Evolutionary conservation across 83 land plant species (phyloP), one percentile per base, ranked within the genome.

Genomic region (Picea mariana): DNA sequence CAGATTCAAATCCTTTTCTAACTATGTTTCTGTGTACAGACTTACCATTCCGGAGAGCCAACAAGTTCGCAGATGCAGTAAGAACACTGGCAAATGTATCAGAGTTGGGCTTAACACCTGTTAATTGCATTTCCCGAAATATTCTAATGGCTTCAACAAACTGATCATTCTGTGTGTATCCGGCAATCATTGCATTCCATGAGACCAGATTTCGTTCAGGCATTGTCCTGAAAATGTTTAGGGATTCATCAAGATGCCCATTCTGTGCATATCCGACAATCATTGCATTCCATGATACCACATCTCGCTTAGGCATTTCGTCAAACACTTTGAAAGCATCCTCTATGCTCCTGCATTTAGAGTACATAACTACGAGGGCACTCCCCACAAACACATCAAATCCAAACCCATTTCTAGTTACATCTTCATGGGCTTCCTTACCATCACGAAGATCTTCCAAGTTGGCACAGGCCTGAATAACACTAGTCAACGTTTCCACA

Each of bases 271-370:
- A 77, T 81, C 31, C 91, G 86, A 83, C 87, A 63, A 93, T 89
- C 90, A 92, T 88, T 31, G 83, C 90, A 84, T 85, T 90, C 95
- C 95, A 90, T 80, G 89, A 72, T 16, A 88, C 89, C 81, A 79
- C 11, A 79, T 92, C 91, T 63, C 62, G 84, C 2, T 64, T 58
- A 67, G 87, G 80, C 79, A 92, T 88, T 83, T 66, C 77, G 84
- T 85, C 88, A 84, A 92, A 92, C 88, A 90, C 73, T 12, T 61
- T 18, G 3, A 80, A 77, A 3, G 93, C 93, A 61, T 84, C 82
- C 26, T 81, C 61, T 15, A 92, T 61, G 78, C 42, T 83, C 59
- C 62, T 83, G 67, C 85, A 88, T 60, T 86, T 91, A 7, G 86
- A 77, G 83, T 90, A 92, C 68, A 92, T 79, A 68, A 88, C 90